Conservation (phyloP, 2,329 filamentous ascomycete genomes). For the Ilyonectria mors-panacis region DNA sequence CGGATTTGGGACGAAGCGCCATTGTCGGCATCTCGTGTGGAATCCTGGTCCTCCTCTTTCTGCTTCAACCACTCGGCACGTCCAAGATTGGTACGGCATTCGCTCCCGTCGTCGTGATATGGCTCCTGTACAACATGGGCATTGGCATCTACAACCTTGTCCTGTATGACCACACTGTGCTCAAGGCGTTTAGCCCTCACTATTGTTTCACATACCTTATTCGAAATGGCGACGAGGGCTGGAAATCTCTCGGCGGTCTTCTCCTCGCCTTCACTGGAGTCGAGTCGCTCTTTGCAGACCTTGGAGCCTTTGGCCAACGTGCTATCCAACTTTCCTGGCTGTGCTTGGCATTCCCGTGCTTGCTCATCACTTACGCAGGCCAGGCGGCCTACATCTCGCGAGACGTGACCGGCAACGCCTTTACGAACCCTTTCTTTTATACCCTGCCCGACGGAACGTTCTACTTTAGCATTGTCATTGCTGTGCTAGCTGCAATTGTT, state of each 20-base stretch:
- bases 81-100: conserved; percentile 72
- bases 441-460: conserved; percentile 77
- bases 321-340: conserved; percentile 84
- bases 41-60: conserved; percentile 75
- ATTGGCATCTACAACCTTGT: conserved; percentile 76
- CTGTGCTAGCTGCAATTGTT: conserved; percentile 80
- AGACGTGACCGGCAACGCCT: conserved; percentile 61
- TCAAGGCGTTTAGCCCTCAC: conserved; percentile 71
- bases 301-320: conserved; percentile 79
- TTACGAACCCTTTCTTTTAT: conserved; percentile 81
- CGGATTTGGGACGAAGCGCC: conserved; percentile 67
- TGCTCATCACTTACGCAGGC: conserved; percentile 76
- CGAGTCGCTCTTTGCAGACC: conserved; percentile 84
- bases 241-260: conserved; percentile 78
- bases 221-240: conserved; percentile 71
- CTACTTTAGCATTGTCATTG: conserved; percentile 77
- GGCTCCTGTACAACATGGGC: conserved; percentile 74
- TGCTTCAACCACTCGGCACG: conserved; percentile 76
- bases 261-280: conserved; percentile 83
- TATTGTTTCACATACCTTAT: conserved; percentile 74
- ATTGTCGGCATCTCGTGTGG: conserved; percentile 76
- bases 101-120: conserved; percentile 77
- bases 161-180: conserved; percentile 66
- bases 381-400: conserved; percentile 80
- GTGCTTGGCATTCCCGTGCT: conserved; percentile 76